Evolutionary conservation across 2,329 filamentous ascomycete species (phyloP), one percentile per base, ranked within the genome.

Genomic region (Lachnellula cervina): DNA sequence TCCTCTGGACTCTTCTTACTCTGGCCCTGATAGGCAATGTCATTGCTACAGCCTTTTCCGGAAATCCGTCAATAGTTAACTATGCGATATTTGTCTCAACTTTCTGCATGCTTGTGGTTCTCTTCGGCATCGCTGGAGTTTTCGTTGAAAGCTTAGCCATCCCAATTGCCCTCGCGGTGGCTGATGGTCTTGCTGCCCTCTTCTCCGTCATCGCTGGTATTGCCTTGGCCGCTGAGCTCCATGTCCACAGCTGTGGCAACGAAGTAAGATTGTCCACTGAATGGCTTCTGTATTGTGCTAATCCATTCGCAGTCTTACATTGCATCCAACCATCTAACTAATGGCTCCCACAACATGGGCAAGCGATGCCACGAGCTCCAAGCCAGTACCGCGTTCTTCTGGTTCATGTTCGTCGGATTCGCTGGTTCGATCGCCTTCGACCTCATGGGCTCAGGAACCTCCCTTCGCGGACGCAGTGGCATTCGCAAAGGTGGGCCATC

Each of bases 361-460:
- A 83, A 86, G 75, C 81, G 87, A 62, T 92, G 89, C 74, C 84
- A 82, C 60, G 83, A 90, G 73, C 81, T 89, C 16, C 88, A 92
- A 74, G 88, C 88, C 38, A 80, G 81, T 59, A 83, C 81, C 35
- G 87, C 82, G 38, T 93, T 93, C 74, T 79, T 90, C 73, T 93
- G 87, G 87, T 91, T 92, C 74, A 80, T 89, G 49, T 89, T 86
- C 70, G 78, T 75, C 40, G 76, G 80, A 25, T 88, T 86, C 66
- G 73, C 76, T 28, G 83, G 75, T 3, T 78, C 79, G 42, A 69
- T 84, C 45, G 74, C 82, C 67, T 77, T 88, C 60, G 50, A 46
- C 35, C 48, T 60, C 32, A 43, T 64, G 3, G 21, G 49, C 21
- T 55, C 55, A 23, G 35, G 60, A 19, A 49, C 52, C 9, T 51